Evolutionary conservation across 306 rosid species (phyloP).

Genomic region (Gastrolobium bilobum): DNA sequence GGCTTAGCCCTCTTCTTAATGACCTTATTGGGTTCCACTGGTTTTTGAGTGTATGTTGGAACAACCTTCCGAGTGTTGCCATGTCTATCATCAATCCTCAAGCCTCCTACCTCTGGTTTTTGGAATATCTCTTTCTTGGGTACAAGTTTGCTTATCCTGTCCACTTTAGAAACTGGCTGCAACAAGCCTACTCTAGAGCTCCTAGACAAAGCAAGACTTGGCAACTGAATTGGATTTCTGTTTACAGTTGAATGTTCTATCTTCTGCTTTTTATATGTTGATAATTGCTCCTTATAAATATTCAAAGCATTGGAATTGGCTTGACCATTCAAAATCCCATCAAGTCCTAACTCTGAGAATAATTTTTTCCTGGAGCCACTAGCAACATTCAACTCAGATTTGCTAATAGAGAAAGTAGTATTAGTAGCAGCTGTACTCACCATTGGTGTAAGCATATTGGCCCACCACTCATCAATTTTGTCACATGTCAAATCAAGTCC

Average conservation of each 20-base stretch:
- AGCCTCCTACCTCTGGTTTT: conserved; percentile 55
- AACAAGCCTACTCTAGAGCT: conserved; percentile 25
- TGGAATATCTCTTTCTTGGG: conserved; percentile 54
- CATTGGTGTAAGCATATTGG: conserved; percentile 48
- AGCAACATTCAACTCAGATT: conserved; percentile 48
- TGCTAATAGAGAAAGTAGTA: conserved; percentile 46
- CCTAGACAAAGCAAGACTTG: conserved; percentile 39
- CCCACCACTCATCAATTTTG: conserved; percentile 51
- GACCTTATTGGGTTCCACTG: conserved; percentile 58
- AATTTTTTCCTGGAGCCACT: conserved; percentile 55
- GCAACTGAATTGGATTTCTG: conserved; percentile 46
- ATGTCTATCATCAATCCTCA: conserved; percentile 67
- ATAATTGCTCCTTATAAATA: conserved; percentile 47
- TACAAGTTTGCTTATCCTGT: conserved; percentile 38
- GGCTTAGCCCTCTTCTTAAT: conserved; percentile 69
- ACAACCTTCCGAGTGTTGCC: conserved; percentile 48
- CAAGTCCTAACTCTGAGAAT: conserved; percentile 65
- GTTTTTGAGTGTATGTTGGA: conserved; percentile 51
- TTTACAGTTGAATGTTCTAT: conserved; percentile 51
- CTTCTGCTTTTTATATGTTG: conserved; percentile 50
- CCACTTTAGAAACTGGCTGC: conserved; percentile 42
- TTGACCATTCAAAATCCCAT: conserved; percentile 61
- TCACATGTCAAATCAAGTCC: conserved; percentile 43
- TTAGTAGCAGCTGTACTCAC: conserved; percentile 30
- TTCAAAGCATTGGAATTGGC: conserved; percentile 47